A percentile compares a stretch with the other conserved stretches of the same genome.
Conservation (phyloP, 495 filamentous ascomycete genomes). For the Thozetella sp. region DNA sequence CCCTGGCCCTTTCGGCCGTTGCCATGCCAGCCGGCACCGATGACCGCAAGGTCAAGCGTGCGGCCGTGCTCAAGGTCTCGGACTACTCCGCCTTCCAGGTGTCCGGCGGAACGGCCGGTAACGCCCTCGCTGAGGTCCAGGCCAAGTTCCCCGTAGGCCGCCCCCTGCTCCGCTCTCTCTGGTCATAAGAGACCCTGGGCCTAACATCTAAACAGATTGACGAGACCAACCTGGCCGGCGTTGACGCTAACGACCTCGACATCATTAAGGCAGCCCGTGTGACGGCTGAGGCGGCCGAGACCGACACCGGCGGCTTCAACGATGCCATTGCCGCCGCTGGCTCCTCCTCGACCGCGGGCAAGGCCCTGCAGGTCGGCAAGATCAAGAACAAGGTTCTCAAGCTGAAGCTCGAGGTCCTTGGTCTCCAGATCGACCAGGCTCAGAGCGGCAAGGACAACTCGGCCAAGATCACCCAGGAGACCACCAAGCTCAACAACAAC, state of each 20-base stretch:
- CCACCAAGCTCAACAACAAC: constrained; percentile 47
- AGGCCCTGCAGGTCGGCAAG: constrained; percentile 50
- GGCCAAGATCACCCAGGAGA: constrained; percentile 32
- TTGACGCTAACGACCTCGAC: constrained; percentile 32
- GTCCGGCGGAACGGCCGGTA: constrained; percentile 40
- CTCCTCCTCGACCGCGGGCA: constrained; percentile 23
- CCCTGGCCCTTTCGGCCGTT: constrained; percentile 22
- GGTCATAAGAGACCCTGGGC: background rate
- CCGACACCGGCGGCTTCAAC: constrained; percentile 38
- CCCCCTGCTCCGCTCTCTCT: background rate
- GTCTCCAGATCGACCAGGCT: constrained; percentile 31
- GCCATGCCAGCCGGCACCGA: constrained; percentile 16
- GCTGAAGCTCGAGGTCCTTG: constrained; percentile 39
- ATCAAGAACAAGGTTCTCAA: constrained; percentile 60
- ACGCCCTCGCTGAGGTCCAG: constrained; percentile 40
- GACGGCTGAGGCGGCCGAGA: constrained; percentile 40
- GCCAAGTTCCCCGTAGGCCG: constrained; percentile 43
- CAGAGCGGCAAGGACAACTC: constrained; percentile 30
- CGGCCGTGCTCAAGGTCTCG: constrained; percentile 16
- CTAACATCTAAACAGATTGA: constrained; percentile 27
- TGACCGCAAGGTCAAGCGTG: constrained; percentile 8
- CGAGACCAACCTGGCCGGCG: constrained; percentile 29
- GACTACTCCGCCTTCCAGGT: constrained; percentile 36
- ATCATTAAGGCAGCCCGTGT: constrained; percentile 39
- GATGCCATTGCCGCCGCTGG: constrained; percentile 40